Evolutionary conservation across 148 eudicot genomes (phyloP).

Genomic region (Cornus controversa): DNA sequence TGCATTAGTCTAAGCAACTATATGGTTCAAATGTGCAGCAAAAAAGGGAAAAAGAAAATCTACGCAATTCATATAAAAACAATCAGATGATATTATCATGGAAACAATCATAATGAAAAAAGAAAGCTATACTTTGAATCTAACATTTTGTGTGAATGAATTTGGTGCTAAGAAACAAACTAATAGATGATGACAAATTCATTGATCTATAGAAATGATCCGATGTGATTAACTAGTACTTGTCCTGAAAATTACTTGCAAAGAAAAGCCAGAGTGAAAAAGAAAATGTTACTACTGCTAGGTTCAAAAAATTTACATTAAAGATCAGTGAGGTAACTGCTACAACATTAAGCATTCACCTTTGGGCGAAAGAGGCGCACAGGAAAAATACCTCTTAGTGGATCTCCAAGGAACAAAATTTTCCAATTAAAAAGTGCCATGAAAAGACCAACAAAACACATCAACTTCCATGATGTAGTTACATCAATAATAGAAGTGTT

Average conservation of each 20-base stretch:
- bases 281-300: too few relatives aligned
- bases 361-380: not conserved
- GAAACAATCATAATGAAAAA: not conserved
- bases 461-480: too few relatives aligned
- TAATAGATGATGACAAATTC: not conserved
- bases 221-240: not conserved
- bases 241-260: not conserved
- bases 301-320: too few relatives aligned
- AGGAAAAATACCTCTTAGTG: not conserved
- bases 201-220: not conserved
- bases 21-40: not conserved
- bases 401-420: not conserved
- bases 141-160: too few relatives aligned
- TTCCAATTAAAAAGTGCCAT: not conserved
- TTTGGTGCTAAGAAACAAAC: not conserved
- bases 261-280: not conserved
- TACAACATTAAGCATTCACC: not conserved
- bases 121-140: too few relatives aligned
- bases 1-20: too few relatives aligned
- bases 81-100: not conserved
- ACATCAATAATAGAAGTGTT: too few relatives aligned
- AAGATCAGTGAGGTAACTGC: too few relatives aligned
- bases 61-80: not conserved
- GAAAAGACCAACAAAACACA: not conserved
- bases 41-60: too few relatives aligned